Percentiles rank a stretch among this genome's conserved stretches.
Evolutionary conservation across 495 filamentous ascomycete species (phyloP).

Genomic region (Aspergillus conjunctus): DNA sequence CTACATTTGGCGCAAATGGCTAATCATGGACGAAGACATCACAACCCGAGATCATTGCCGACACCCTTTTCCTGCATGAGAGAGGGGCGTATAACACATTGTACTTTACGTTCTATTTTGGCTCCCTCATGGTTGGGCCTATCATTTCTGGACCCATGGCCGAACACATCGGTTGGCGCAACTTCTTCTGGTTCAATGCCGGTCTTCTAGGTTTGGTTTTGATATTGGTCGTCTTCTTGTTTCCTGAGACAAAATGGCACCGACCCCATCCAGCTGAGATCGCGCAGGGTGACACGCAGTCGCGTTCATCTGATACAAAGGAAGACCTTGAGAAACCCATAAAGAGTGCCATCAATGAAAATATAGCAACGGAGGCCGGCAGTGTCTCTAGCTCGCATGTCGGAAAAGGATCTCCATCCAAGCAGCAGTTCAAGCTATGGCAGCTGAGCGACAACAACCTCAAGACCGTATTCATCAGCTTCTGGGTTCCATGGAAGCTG

Average conservation of each 20-base stretch:
- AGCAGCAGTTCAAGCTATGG: slow-evolving; percentile 56
- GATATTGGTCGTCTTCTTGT: slow-evolving; percentile 55
- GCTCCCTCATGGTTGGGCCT: slow-evolving; percentile 52
- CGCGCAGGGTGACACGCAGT: neutral
- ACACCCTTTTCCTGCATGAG: slow-evolving; percentile 69
- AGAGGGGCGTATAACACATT: slow-evolving; percentile 66
- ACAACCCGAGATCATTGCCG: slow-evolving; percentile 63
- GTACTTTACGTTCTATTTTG: slow-evolving; percentile 59
- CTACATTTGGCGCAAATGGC: neutral
- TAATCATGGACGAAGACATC: slow-evolving; percentile 47
- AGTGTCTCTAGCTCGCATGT: slow-evolving; percentile 35
- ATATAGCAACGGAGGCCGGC: slow-evolving; percentile 20
- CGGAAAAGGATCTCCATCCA: slow-evolving; percentile 53
- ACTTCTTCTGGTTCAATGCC: slow-evolving; percentile 61
- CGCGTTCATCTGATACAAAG: slow-evolving; percentile 9
- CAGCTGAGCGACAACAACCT: slow-evolving; percentile 44
- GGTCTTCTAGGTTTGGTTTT: slow-evolving; percentile 48
- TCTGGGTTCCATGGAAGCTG: slow-evolving; percentile 57
- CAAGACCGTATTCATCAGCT: slow-evolving; percentile 41
- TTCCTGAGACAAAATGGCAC: slow-evolving; percentile 65
- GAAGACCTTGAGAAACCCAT: slow-evolving; percentile 24
- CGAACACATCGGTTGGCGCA: slow-evolving; percentile 56
- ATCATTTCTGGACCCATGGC: slow-evolving; percentile 63
- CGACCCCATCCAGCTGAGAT: slow-evolving; percentile 38
- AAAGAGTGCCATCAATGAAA: slow-evolving; percentile 24